Evolutionary conservation across 495 filamentous ascomycete genomes (phyloP).

Genomic region (Cryomyces minteri): DNA sequence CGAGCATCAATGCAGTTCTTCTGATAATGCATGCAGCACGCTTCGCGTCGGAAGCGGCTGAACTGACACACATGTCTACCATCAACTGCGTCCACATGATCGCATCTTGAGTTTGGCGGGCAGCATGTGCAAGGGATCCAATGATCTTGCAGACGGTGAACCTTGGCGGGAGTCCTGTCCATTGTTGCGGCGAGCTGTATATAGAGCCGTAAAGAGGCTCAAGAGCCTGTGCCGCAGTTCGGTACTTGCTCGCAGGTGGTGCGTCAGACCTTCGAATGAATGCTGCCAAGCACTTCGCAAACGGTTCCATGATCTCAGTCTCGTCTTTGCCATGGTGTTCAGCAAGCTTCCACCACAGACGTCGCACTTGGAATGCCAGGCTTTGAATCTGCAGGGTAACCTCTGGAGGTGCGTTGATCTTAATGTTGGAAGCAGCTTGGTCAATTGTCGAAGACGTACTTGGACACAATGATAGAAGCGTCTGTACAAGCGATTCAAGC

Average conservation of each 20-base stretch:
- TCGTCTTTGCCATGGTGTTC: constrained; percentile 47
- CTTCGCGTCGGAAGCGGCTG: not conserved
- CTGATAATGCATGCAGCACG: not conserved
- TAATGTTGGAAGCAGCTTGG: constrained; percentile 23
- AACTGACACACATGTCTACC: constrained; percentile 1
- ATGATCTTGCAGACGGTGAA: no score
- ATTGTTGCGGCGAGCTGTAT: no score
- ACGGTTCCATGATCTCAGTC: constrained; percentile 52
- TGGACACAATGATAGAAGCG: constrained; percentile 43
- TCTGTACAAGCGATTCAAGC: constrained; percentile 50
- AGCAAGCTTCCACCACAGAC: constrained; percentile 52
- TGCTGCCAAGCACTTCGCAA: constrained; percentile 42
- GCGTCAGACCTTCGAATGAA: constrained; percentile 34
- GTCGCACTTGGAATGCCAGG: constrained; percentile 44
- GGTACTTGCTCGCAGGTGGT: constrained; percentile 12
- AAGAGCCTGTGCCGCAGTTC: constrained; percentile 7
- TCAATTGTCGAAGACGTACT: constrained; percentile 36
- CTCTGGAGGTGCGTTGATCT: constrained; percentile 36
- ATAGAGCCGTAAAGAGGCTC: not conserved
- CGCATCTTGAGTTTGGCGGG: no score
- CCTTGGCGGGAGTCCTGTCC: no score
- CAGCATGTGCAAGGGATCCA: no score
- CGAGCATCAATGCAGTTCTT: not conserved
- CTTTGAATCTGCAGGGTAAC: constrained; percentile 44
- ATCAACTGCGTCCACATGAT: no score